A percentile compares a stretch with the other conserved stretches of the same genome.
phyloP scores from a whole-genome alignment of 331 rosid genomes.

The Prunus yedoensis region DNA sequence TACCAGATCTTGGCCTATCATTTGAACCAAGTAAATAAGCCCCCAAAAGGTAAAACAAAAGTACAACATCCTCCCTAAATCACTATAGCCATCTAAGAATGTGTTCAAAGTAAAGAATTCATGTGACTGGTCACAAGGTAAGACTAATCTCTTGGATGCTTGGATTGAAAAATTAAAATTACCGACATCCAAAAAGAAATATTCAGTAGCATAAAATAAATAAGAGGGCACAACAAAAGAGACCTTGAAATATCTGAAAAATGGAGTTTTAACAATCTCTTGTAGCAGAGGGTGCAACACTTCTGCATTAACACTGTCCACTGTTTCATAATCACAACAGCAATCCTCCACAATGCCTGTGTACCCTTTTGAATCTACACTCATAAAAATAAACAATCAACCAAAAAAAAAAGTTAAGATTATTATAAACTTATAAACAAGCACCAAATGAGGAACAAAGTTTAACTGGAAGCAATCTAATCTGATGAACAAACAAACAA shows the following conservation, averaged over 20 bases:
- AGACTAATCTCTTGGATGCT: too few species aligned
- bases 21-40: too few species aligned
- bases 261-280: neutral
- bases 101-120: too few species aligned
- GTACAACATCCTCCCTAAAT: too few species aligned
- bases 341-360: slow-evolving; percentile 19
- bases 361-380: neutral
- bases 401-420: neutral
- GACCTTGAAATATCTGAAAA: slow-evolving; percentile 15
- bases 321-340: slow-evolving; percentile 17
- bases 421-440: too few species aligned
- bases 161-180: neutral
- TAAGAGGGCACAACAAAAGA: neutral
- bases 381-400: neutral
- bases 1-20: too few species aligned
- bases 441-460: too few species aligned
- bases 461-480: too few species aligned
- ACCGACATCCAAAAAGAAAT: neutral
- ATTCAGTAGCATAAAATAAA: neutral
- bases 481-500: too few species aligned
- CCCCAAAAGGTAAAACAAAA: too few species aligned
- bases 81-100: too few species aligned
- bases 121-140: too few species aligned
- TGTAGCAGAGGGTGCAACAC: slow-evolving; percentile 8
- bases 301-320: slow-evolving; percentile 1